Evolutionary conservation across 257 asterid genomes (phyloP), one percentile per base, ranked within the genome.

Genomic region (Solanum boliviense): DNA sequence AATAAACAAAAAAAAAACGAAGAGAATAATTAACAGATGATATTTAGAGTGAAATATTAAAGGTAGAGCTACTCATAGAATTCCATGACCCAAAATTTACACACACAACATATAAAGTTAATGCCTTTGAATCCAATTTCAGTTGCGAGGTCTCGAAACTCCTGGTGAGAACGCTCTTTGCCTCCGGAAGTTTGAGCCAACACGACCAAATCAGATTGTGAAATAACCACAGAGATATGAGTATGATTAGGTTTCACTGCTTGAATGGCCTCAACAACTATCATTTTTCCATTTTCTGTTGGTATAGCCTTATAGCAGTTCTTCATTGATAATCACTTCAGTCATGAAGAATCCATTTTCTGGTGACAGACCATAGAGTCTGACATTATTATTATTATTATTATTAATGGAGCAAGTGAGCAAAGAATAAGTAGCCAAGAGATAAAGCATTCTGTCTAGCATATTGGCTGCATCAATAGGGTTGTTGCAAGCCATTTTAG

Each of bases 341-440:
- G 41, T 92, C 90, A 62, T 92, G 94, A 60, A 91, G 91, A 48
- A 91, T 92, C 92, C 92, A 91, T 93, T 27, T 6, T 73, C 87
- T 10, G 89, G 88, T 4, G 94, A 83, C 7, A 90, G 48, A 3
- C 91, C 70, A 4, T 60, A 60, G 29, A 21, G 3, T 23, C 70
- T 60, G 4, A 44, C 52, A 44, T 9, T 25, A 23, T 3, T 23
- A 21, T 60, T 9, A 44, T 9, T 25, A 23, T 3, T 23, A 21
- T 60, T 9, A 7, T 60, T 23, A 2, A 34, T 78, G 5, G 89
- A 86, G 86, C 91, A 87, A 46, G 89, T 88, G 39, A 89, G 90
- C 36, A 91, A 52, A 1, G 92, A 89, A 68, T 90, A 41, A 76
- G 83, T 60, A 48, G 93, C 91, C 20, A 91, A 13, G 0, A 13